Conservation (phyloP, 1,284 basidiomycete genomes). For the Coriolopsis trogii region DNA sequence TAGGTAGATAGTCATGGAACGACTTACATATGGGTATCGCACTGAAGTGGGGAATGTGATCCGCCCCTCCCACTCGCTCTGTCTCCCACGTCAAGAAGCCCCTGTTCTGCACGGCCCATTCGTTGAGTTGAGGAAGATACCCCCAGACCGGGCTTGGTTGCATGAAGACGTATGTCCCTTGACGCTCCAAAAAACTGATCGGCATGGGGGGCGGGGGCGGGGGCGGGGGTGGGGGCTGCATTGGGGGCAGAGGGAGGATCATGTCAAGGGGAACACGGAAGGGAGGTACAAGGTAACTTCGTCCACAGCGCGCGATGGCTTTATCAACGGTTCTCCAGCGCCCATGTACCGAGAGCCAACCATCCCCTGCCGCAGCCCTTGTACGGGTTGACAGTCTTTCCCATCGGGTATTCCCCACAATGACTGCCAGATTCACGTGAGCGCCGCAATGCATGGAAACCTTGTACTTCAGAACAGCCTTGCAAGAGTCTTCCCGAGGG, state of each 20-base stretch:
- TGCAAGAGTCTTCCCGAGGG: no score
- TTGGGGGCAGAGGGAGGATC: no score
- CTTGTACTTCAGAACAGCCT: neutral
- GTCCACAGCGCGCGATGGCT: no score
- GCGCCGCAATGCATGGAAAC: slow-evolving; percentile 10
- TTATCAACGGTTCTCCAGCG: neutral
- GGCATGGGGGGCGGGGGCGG: no score
- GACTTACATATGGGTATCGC: slow-evolving; percentile 24
- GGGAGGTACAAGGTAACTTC: no score
- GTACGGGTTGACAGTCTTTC: neutral
- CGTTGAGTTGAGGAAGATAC: slow-evolving; percentile 31
- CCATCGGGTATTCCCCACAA: no score
- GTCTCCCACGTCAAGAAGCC: slow-evolving; percentile 24
- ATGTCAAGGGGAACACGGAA: no score
- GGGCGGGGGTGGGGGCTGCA: no score
- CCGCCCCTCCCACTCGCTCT: slow-evolving; percentile 17
- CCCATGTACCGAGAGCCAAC: neutral
- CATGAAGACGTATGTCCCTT: slow-evolving; percentile 17
- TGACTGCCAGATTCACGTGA: neutral
- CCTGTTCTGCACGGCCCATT: slow-evolving; percentile 22
- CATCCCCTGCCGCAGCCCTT: neutral
- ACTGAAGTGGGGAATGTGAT: slow-evolving; percentile 26
- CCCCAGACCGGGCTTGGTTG: slow-evolving; percentile 21
- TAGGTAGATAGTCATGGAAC: neutral
- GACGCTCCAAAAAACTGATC: slow-evolving; percentile 26